Evolutionary conservation across 2,329 filamentous ascomycete genomes (phyloP), one percentile per base, ranked within the genome.

Genomic region (Monascus ruber): DNA sequence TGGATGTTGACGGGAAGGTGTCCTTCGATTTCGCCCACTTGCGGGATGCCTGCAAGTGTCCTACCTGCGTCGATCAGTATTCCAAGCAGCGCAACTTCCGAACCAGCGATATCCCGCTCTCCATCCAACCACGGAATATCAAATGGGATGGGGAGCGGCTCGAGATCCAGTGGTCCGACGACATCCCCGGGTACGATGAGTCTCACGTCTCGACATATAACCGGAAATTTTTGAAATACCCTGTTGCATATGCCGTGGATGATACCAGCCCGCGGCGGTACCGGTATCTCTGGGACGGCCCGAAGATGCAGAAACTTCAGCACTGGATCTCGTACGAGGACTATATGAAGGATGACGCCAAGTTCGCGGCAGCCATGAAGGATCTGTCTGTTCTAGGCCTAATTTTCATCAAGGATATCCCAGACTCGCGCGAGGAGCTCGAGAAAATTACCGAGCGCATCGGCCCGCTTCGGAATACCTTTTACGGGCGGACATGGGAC

Each of bases 401-500:
- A 0, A 65, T 94, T 10, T 85, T 94, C 59, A 61, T 96, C 26
- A 76, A 74, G 36, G 74, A 77, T 43, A 81, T 94, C 5, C 88
- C 89, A 0, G 68, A 78, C 6, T 73, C 74, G 10, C 75, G 82
- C 44, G 62, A 71, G 1, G 72, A 78, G 4, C 81, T 95, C 4
- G 71, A 76, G 31, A 64, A 70, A 24, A 77, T 96, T 42, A 83
- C 79, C 2, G 69, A 71, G 4, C 76, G 79, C 37, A 83, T 96
- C 42, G 88, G 87, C 1, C 76, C 76, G 28, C 65, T 95, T 25
- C 83, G 86, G 53, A 79, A 86, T 51, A 91, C 88, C 5, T 91
- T 96, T 56, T 96, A 96, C 60, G 91, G 91, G 33, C 70, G 73
- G 49, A 94, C 86, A 0, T 96, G 88, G 79, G 83, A 95, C 60